Conservation (phyloP, 306 rosid genomes). For the Cicer cuneatum region DNA sequence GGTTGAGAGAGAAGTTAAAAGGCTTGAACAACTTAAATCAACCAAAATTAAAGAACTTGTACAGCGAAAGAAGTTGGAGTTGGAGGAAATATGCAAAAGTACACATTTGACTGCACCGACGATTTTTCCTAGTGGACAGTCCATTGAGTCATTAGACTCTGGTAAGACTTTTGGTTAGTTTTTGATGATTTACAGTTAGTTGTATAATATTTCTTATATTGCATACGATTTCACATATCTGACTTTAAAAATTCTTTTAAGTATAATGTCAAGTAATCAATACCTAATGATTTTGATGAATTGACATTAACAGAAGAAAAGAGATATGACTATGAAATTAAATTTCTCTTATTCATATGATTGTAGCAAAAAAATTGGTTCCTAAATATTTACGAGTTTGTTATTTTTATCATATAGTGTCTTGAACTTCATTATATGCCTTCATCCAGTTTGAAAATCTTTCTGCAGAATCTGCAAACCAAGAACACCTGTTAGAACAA, state of each 20-base stretch:
- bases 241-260: neutral
- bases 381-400: neutral
- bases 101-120: constrained; percentile 58
- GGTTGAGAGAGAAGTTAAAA: constrained; percentile 75
- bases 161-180: constrained; percentile 47
- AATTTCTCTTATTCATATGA: neutral
- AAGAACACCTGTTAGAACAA: constrained; percentile 56
- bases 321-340: constrained; percentile 7
- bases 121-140: constrained; percentile 42
- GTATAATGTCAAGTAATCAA: neutral
- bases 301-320: constrained; percentile 13
- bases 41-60: constrained; percentile 70
- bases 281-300: neutral
- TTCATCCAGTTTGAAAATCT: neutral
- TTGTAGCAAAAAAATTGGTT: neutral
- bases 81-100: constrained; percentile 64
- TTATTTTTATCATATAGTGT: constrained; percentile 4
- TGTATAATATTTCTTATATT: constrained; percentile 11
- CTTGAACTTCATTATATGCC: neutral
- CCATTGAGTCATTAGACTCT: constrained; percentile 55
- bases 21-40: constrained; percentile 73
- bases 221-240: neutral
- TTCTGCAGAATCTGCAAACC: constrained; percentile 53
- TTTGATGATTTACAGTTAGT: neutral
- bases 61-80: constrained; percentile 63